Conservation (phyloP, 768 basidiomycete species). For the Albatrellus ellisii region DNA sequence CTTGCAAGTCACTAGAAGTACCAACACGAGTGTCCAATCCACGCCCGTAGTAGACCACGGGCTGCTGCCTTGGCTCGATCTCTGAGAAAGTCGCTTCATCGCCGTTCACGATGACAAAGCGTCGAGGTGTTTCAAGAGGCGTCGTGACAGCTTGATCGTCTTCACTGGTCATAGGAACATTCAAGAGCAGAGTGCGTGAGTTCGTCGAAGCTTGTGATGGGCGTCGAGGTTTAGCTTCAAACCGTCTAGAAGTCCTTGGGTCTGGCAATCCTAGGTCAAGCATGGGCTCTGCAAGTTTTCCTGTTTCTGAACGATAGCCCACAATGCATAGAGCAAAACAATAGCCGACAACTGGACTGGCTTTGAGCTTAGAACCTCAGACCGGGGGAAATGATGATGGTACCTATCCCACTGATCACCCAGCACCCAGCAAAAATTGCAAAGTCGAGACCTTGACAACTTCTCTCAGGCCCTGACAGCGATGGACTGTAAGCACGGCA, state of each 20-base stretch:
- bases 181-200: slow-evolving; percentile 2
- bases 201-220: slow-evolving; percentile 1
- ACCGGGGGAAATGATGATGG: neutral
- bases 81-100: too few relatives aligned
- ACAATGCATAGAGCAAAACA: slow-evolving; percentile 5
- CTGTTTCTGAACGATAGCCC: slow-evolving; percentile 6
- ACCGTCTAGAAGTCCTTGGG: slow-evolving; percentile 1
- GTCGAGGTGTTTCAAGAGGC: neutral
- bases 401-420: slow-evolving; percentile 6
- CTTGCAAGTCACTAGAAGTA: too few relatives aligned
- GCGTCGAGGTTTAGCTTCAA: neutral
- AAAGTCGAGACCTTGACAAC: neutral
- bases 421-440: slow-evolving; percentile 8
- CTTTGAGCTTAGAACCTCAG: neutral
- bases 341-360: slow-evolving; percentile 4
- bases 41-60: too few relatives aligned
- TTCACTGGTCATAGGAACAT: neutral
- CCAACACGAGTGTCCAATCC: too few relatives aligned
- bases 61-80: too few relatives aligned
- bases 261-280: neutral
- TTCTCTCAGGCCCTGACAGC: neutral
- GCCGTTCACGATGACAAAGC: too few relatives aligned
- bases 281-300: neutral
- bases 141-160: neutral
- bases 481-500: neutral